Evolutionary conservation across 345 rosid species (phyloP).

Genomic region (Citrus hindsii): DNA sequence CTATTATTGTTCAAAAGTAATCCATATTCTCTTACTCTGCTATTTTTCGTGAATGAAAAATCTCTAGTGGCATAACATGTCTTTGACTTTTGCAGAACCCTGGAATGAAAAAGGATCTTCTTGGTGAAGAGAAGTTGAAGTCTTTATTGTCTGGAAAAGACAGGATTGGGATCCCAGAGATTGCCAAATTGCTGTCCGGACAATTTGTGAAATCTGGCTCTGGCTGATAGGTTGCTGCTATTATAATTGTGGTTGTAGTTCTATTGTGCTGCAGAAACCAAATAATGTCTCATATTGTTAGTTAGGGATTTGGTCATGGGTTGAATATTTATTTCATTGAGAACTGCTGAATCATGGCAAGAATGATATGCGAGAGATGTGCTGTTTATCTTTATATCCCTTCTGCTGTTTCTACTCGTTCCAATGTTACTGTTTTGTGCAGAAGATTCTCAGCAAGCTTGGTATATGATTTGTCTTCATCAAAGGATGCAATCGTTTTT

Average conservation of each 20-base stretch:
- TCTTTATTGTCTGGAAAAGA: conserved; percentile 38
- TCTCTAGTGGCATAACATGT: background rate
- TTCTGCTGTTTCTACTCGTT: background rate
- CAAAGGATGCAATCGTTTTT: background rate
- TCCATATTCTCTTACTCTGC: background rate
- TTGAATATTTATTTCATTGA: background rate
- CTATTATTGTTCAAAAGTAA: background rate
- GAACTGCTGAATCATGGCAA: background rate
- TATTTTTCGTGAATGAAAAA: background rate
- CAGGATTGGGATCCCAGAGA: conserved; percentile 34
- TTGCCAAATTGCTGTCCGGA: conserved; percentile 33
- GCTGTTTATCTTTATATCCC: background rate
- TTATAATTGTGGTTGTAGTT: background rate
- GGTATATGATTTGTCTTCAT: too few relatives aligned
- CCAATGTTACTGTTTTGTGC: background rate
- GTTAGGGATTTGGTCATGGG: background rate
- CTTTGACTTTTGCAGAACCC: conserved; percentile 31
- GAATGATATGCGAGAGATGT: background rate
- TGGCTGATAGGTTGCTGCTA: background rate
- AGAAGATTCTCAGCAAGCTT: background rate
- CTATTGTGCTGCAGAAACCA: background rate
- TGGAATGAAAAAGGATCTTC: conserved; percentile 32
- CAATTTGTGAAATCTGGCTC: conserved; percentile 22
- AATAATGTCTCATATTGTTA: background rate
- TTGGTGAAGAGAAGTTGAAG: conserved; percentile 37